Percentiles rank a stretch among this genome's conserved stretches.
phyloP scores from a whole-genome alignment of 208 protist species.

The Leishmania turanica region DNA sequence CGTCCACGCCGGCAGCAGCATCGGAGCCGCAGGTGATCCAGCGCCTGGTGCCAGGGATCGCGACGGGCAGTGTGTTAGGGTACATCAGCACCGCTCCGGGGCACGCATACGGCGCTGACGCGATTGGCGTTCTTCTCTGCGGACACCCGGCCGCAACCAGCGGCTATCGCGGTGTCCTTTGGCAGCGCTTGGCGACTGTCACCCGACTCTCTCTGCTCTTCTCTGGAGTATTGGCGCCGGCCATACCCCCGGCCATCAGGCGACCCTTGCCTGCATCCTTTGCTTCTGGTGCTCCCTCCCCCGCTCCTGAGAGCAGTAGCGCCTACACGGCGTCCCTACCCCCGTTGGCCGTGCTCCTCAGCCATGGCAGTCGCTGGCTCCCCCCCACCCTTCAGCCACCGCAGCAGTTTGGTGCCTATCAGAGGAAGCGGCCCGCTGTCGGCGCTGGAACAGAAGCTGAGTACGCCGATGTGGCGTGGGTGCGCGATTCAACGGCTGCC shows the following conservation, averaged over 20 bases:
- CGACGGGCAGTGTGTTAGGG: constrained; percentile 20
- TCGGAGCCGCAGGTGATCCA: constrained; percentile 30
- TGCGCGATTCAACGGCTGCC: background rate
- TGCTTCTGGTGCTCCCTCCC: background rate
- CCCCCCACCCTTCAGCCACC: constrained; percentile 69
- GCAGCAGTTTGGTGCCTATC: constrained; percentile 44
- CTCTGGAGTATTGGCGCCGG: constrained; percentile 21
- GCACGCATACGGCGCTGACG: constrained; percentile 16
- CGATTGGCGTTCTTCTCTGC: constrained; percentile 11
- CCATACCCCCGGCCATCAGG: constrained; percentile 9
- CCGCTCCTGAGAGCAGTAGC: background rate
- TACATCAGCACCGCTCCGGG: constrained; percentile 18
- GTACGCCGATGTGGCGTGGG: constrained; percentile 23
- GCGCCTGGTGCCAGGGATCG: constrained; percentile 11
- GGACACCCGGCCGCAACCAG: background rate
- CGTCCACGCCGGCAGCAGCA: constrained; percentile 5
- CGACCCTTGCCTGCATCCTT: background rate
- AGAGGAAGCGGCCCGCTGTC: background rate
- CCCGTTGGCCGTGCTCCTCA: constrained; percentile 15
- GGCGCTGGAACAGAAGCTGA: constrained; percentile 2
- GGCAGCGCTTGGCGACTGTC: constrained; percentile 10
- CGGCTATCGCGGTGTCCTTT: constrained; percentile 8
- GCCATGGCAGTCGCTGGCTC: constrained; percentile 60
- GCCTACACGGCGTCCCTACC: constrained; percentile 18
- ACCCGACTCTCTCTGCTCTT: constrained; percentile 20